Base-by-base conservation (phyloP, 139 green algal species). In the Auxenochlorella protothecoides region DNA sequence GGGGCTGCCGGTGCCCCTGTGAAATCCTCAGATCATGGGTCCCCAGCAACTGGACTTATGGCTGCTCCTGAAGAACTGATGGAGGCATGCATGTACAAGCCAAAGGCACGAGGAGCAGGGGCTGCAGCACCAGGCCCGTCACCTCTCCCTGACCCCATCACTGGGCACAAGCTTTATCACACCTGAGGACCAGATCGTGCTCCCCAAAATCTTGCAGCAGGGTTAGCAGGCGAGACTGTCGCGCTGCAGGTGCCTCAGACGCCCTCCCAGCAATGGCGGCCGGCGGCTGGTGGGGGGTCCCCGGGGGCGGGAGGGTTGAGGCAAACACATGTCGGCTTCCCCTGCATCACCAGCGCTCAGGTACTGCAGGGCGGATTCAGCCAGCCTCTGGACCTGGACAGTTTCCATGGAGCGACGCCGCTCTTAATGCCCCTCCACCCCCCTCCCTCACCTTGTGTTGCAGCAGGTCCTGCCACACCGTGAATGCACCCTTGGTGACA, bases 131-230 rank as follows among this genome's bases (percentile, higher is more conserved):
- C 27, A 44, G 27, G 27, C 27, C 27, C 27, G 0, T 44, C 27
- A 44, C 27, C 27, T 44, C 27, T 44, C 27, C 27, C 27, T 44
- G 27, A 0, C 27, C 27, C 27, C 27, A 44, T 44, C 27, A 44
- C 27, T 44, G 27, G 27, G 27, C 27, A 44, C 27, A 44, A 44
- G 27, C 27, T 44, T 44, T 44, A 44, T 44, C 77, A 70, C 10
- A 73, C 64, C 53, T 59, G 10, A 89, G 11, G 54, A 96, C 80
- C 72, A 95, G 79, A 55, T 93, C 86, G 70, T 85, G 63, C 78
- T 96, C 90, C 3, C 90, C 88, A 80, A 95, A 93, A 69, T 88
- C 84, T 55, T 81, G 62, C 73, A 93, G 68, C 55, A 63, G 61
- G 68, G 72, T 65, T 69, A 83, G 85, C 15, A 89, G 81, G 55